phyloP scores from a whole-genome alignment of 1,284 basidiomycete species.

The Cryptococcus sp. region DNA sequence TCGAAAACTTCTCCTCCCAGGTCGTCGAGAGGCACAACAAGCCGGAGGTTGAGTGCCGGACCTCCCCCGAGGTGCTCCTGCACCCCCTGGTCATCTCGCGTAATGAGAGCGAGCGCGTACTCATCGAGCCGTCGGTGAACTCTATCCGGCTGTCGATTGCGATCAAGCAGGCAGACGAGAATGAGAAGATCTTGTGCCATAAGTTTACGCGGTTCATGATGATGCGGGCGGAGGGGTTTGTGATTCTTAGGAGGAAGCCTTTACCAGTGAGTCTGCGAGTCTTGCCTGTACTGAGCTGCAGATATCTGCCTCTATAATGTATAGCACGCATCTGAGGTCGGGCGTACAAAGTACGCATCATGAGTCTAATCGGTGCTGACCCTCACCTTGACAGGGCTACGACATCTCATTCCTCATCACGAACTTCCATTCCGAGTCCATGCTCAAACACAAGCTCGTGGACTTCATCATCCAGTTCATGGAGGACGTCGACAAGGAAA shows the following conservation, averaged over 20 bases:
- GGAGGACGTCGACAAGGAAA: slow-evolving; percentile 79
- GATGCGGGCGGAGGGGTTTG: slow-evolving; percentile 95
- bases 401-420: slow-evolving; percentile 99
- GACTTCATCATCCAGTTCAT: slow-evolving; percentile 99
- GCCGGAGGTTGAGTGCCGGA: slow-evolving; percentile 81
- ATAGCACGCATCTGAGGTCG: too few relatives aligned
- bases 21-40: slow-evolving; percentile 96
- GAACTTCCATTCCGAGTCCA: slow-evolving; percentile 91
- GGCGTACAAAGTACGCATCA: too few relatives aligned
- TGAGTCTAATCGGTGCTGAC: too few relatives aligned
- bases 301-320: too few relatives aligned
- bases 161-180: slow-evolving; percentile 99
- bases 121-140: slow-evolving; percentile 96
- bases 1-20: slow-evolving; percentile 97
- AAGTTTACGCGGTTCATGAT: slow-evolving; percentile 99
- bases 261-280: slow-evolving; percentile 67
- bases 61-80: slow-evolving; percentile 89
- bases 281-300: too few relatives aligned
- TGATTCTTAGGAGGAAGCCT: slow-evolving; percentile 91
- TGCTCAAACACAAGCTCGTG: slow-evolving; percentile 99
- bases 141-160: slow-evolving; percentile 93
- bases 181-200: slow-evolving; percentile 93
- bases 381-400: slow-evolving; percentile 64
- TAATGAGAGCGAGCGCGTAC: slow-evolving; percentile 92
- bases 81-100: slow-evolving; percentile 90